A percentile compares a stretch with the other conserved stretches of the same genome.
These are phyloP conservation scores for Chenopodium quinoa DNA, from an alignment of 148 eudicot species.

Conservation along the genomic window DNA sequence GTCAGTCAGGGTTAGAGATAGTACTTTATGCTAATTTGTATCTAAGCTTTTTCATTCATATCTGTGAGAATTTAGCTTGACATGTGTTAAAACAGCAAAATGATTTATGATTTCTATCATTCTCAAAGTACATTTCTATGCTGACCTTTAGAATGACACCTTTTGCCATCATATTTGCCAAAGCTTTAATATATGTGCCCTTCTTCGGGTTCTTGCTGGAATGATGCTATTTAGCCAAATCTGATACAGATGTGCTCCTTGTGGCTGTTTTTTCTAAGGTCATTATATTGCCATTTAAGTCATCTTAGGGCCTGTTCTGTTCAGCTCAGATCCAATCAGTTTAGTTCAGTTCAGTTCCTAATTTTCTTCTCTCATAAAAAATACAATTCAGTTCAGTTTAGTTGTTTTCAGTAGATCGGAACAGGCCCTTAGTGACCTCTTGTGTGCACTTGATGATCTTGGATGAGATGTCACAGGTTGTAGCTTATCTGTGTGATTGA, in stretches of 20 bases:
- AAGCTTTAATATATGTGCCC: not conserved
- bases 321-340: too few species aligned
- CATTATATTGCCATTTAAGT: too few species aligned
- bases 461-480: too few species aligned
- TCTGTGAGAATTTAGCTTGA: not conserved
- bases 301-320: not conserved
- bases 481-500: too few species aligned
- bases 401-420: too few species aligned
- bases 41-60: not conserved
- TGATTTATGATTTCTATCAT: not conserved
- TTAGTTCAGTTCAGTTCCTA: too few species aligned
- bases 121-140: not conserved
- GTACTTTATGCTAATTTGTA: not conserved
- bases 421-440: too few species aligned
- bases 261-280: too few species aligned
- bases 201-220: constrained; percentile 23
- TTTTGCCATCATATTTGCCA: not conserved
- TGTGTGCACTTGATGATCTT: too few species aligned
- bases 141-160: not conserved
- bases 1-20: not conserved
- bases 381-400: too few species aligned
- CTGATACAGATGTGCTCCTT: too few species aligned
- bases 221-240: constrained; percentile 33
- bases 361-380: too few species aligned
- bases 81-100: not conserved